A percentile compares a stretch with the other conserved stretches of the same genome.
These are phyloP conservation scores for Apiospora saccharicola DNA, from an alignment of 2,329 filamentous ascomycete species.

Conservation along the genomic window DNA sequence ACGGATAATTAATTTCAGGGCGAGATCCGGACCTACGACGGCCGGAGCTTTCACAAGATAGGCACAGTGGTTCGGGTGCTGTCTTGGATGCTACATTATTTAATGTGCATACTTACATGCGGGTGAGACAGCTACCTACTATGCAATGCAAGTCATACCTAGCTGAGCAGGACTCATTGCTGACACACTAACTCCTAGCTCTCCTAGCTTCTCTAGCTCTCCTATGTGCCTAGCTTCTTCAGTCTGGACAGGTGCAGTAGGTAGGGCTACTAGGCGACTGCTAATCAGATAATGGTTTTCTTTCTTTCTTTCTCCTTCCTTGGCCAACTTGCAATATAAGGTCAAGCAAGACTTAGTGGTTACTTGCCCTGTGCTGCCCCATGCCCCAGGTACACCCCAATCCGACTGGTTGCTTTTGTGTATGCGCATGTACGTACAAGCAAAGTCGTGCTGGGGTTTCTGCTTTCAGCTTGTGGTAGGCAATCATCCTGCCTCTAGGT, in stretches of 20 bases:
- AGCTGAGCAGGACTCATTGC: slow-evolving; percentile 3
- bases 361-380: background rate
- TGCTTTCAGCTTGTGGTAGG: slow-evolving; percentile 17
- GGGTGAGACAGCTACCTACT: slow-evolving; percentile 7
- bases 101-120: no score
- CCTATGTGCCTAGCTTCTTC: slow-evolving; percentile 8
- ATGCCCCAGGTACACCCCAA: background rate
- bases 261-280: slow-evolving; percentile 9
- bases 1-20: slow-evolving; percentile 21
- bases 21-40: background rate
- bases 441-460: background rate
- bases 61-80: background rate
- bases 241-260: background rate
- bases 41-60: background rate
- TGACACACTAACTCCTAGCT: slow-evolving; percentile 15
- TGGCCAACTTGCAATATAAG: slow-evolving; percentile 8
- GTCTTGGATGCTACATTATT: slow-evolving; percentile 1
- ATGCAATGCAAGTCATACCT: slow-evolving; percentile 22
- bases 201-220: background rate
- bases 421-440: slow-evolving; percentile 4
- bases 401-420: background rate
- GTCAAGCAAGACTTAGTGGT: background rate
- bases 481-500: slow-evolving; percentile 14
- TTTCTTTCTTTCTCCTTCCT: background rate
- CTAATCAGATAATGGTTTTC: slow-evolving; percentile 3